phyloP scores from a whole-genome alignment of 768 basidiomycete species.

The Arthromyces matolae region DNA sequence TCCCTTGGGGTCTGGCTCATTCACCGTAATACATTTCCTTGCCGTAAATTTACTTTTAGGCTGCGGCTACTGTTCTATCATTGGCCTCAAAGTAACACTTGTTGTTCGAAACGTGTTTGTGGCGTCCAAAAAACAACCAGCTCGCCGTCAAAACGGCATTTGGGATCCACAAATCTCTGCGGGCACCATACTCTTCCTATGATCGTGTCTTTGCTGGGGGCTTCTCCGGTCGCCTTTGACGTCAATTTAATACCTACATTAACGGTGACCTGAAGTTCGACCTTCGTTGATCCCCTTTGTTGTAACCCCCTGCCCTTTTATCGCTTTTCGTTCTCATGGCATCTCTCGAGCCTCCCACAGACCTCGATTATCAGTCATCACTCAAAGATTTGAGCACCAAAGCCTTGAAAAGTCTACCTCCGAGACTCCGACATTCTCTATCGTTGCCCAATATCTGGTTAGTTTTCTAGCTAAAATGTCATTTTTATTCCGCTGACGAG shows the following conservation, averaged over 20 bases:
- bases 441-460: conserved; percentile 71
- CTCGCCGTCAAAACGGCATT: conserved; percentile 34
- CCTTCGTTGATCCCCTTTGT: conserved; percentile 32
- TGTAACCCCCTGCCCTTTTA: no score
- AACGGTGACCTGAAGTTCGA: no score
- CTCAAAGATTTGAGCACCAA: conserved; percentile 18
- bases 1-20: no score
- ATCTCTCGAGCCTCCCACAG: conserved; percentile 20
- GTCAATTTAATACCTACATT: conserved; percentile 45
- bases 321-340: conserved; percentile 28
- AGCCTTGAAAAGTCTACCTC: conserved; percentile 29
- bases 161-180: conserved; percentile 41
- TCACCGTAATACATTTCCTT: background rate
- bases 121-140: conserved; percentile 28
- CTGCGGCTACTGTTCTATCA: background rate
- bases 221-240: conserved; percentile 36
- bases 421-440: conserved; percentile 59
- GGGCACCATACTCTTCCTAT: conserved; percentile 29
- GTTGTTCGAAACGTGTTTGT: conserved; percentile 10
- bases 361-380: conserved; percentile 23
- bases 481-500: no score
- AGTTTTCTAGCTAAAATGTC: conserved; percentile 15
- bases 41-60: background rate
- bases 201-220: conserved; percentile 24
- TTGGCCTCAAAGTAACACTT: background rate